phyloP scores from a whole-genome alignment of 1,284 basidiomycete genomes.

The Cutaneotrichosporon mucoides region DNA sequence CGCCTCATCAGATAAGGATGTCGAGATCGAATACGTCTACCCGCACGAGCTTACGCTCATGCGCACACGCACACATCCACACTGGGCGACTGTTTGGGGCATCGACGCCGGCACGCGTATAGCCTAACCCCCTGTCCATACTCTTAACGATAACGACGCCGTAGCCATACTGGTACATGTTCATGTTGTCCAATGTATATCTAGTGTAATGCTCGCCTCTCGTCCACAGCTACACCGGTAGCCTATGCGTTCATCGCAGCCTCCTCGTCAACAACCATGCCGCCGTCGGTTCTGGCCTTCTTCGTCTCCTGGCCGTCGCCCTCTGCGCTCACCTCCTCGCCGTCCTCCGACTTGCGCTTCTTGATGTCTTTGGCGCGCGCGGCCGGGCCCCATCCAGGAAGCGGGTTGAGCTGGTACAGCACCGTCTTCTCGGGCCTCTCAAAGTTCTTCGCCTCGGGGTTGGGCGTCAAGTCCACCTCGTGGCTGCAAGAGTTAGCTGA shows the following conservation, averaged over 20 bases:
- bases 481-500: constrained; percentile 49
- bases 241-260: constrained; percentile 17
- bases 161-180: not conserved
- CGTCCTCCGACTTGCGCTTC: constrained; percentile 9
- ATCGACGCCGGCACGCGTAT: constrained; percentile 2
- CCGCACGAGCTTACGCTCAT: not conserved
- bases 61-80: not conserved
- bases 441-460: constrained; percentile 61
- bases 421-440: constrained; percentile 61
- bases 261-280: constrained; percentile 16
- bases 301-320: constrained; percentile 9
- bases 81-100: constrained; percentile 2
- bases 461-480: constrained; percentile 66
- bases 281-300: not conserved
- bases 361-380: constrained; percentile 24
- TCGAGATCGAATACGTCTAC: constrained; percentile 4
- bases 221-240: too few species aligned
- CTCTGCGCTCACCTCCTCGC: constrained; percentile 1
- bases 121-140: not conserved
- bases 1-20: not conserved
- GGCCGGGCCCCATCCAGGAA: constrained; percentile 83
- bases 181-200: constrained; percentile 3
- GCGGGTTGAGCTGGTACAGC: constrained; percentile 87
- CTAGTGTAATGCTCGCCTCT: not conserved
- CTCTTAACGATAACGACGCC: too few species aligned